A percentile compares a stretch with the other conserved stretches of the same genome.
Evolutionary conservation across 805 yeast species (phyloP).

Genomic region (Torulaspora franciscae): DNA sequence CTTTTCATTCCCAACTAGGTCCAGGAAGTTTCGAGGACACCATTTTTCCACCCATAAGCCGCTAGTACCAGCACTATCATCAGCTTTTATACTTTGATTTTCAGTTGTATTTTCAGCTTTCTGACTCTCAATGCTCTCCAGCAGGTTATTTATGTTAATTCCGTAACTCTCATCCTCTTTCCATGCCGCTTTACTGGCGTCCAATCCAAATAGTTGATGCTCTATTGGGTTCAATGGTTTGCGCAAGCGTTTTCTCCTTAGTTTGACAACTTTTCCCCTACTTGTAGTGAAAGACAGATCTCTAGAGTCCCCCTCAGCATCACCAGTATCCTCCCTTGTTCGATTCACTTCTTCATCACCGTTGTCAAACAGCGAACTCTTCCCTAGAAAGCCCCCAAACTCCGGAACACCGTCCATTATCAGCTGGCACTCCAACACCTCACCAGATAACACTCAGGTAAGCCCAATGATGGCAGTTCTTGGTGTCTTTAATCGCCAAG

Average conservation of each 20-base stretch:
- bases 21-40: slow-evolving; percentile 59
- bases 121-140: slow-evolving; percentile 32
- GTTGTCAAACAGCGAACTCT: slow-evolving; percentile 13
- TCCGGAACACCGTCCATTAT: slow-evolving; percentile 5
- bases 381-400: slow-evolving; percentile 6
- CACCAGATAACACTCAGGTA: neutral
- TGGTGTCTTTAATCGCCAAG: no score
- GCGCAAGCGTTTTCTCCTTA: slow-evolving; percentile 7
- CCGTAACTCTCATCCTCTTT: slow-evolving; percentile 37
- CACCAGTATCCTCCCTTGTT: neutral
- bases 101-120: slow-evolving; percentile 13
- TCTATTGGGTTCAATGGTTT: neutral
- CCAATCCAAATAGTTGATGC: slow-evolving; percentile 1
- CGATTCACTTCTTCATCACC: neutral
- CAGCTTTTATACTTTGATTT: neutral
- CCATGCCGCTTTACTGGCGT: slow-evolving; percentile 15
- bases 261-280: slow-evolving; percentile 12
- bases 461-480: neutral
- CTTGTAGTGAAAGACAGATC: slow-evolving; percentile 11
- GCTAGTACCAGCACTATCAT: neutral
- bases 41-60: slow-evolving; percentile 58
- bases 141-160: slow-evolving; percentile 36
- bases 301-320: neutral
- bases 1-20: slow-evolving; percentile 64
- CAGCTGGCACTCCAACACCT: neutral